Evolutionary conservation across 108 stramenopile species (phyloP).

Genomic region (Nitzschia sp.): DNA sequence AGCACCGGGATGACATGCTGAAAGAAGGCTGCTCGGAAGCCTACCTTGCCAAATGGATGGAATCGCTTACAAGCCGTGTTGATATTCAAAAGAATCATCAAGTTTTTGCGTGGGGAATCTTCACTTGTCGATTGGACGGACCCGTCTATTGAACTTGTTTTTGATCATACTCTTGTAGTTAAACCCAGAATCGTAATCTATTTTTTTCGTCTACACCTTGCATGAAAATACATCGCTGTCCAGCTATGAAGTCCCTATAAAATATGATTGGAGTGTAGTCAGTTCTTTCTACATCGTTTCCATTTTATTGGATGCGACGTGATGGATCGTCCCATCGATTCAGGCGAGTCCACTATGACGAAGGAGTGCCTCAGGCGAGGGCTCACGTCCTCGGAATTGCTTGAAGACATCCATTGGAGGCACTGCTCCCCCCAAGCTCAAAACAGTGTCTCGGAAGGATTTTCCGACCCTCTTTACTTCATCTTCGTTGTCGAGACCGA

Average conservation of each 20-base stretch:
- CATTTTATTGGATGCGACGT: background rate
- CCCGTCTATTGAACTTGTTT: background rate
- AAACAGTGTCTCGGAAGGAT: constrained; percentile 93
- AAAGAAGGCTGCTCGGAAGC: constrained; percentile 37
- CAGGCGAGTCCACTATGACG: constrained; percentile 94
- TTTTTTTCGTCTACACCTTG: background rate
- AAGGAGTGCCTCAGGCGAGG: constrained; percentile 92
- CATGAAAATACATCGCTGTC: too few relatives aligned
- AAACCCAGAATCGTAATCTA: background rate
- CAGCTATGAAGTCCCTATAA: background rate
- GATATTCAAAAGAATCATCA: constrained; percentile 48
- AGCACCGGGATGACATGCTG: constrained; percentile 34
- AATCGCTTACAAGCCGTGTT: constrained; percentile 42
- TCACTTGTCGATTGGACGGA: constrained; percentile 36
- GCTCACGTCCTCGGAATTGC: constrained; percentile 94
- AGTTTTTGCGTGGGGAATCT: constrained; percentile 54
- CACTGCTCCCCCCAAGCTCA: constrained; percentile 89
- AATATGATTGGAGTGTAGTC: background rate
- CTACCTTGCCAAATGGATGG: constrained; percentile 41
- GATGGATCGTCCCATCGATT: constrained; percentile 13
- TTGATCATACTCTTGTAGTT: too few relatives aligned
- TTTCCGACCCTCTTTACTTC: constrained; percentile 78
- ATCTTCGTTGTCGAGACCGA: constrained; percentile 95
- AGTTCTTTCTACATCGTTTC: too few relatives aligned
- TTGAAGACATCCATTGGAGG: constrained; percentile 93